phyloP scores from a whole-genome alignment of 2,329 filamentous ascomycete species.

The Trichoderma sp. region DNA sequence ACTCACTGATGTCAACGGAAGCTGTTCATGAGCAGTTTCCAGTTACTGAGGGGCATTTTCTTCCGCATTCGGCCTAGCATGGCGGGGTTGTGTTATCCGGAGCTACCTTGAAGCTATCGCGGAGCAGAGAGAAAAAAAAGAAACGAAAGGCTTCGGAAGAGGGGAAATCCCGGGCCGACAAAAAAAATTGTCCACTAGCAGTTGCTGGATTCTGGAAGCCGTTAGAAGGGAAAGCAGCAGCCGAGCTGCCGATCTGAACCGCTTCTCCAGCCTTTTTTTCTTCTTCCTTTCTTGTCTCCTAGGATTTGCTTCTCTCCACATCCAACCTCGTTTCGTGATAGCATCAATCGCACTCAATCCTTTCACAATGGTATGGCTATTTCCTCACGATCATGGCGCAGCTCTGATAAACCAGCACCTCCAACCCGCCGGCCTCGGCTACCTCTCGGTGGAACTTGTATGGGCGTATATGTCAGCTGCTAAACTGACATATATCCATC shows the following conservation, averaged over 20 bases:
- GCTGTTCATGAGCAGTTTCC: background rate
- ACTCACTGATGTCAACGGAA: background rate
- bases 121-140: background rate
- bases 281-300: background rate
- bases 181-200: constrained; percentile 42
- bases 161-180: constrained; percentile 41
- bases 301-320: constrained; percentile 18
- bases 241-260: constrained; percentile 18
- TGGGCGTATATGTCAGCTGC: background rate
- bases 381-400: background rate
- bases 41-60: background rate
- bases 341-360: background rate
- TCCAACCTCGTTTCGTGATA: background rate
- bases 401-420: background rate
- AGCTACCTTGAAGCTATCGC: constrained; percentile 19
- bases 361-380: constrained; percentile 8
- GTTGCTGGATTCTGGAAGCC: constrained; percentile 45
- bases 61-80: constrained; percentile 14
- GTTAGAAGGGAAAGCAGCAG: constrained; percentile 41
- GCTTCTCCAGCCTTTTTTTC: constrained; percentile 12
- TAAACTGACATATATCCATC: background rate
- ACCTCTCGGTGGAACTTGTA: background rate
- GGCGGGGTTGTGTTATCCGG: constrained; percentile 16
- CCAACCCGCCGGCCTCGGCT: background rate
- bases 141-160: constrained; percentile 36